Evolutionary conservation across 2,329 filamentous ascomycete species (phyloP).

Genomic region (Didymella pomorum): DNA sequence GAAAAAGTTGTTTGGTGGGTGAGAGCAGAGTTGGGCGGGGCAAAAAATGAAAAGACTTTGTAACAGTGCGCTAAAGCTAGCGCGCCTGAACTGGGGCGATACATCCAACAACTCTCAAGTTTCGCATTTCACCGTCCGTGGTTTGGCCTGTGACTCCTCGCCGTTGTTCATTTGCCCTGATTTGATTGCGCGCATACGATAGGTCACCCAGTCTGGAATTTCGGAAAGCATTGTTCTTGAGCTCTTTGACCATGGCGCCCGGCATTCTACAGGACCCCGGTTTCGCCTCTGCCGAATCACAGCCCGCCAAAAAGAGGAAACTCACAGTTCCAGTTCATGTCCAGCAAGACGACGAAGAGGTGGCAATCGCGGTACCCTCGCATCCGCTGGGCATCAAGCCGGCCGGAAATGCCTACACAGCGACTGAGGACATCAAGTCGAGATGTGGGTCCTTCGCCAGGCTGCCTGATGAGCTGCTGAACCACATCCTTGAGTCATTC

Average conservation of each 20-base stretch:
- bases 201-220: conserved; percentile 15
- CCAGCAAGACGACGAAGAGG: conserved; percentile 39
- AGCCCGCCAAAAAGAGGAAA: conserved; percentile 48
- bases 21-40: conserved; percentile 38
- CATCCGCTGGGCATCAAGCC: conserved; percentile 89
- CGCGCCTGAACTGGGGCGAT: conserved; percentile 15
- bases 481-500: conserved; percentile 77
- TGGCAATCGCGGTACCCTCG: conserved; percentile 69
- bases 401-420: conserved; percentile 80
- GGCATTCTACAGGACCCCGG: conserved; percentile 40
- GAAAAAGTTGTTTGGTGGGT: conserved; percentile 36
- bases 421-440: conserved; percentile 70
- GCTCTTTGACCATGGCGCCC: conserved; percentile 41
- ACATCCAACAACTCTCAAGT: conserved; percentile 8
- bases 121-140: conserved; percentile 14
- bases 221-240: conserved; percentile 15
- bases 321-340: conserved; percentile 32
- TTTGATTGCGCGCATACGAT: conserved; percentile 11
- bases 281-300: conserved; percentile 39
- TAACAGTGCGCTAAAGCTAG: conserved; percentile 21
- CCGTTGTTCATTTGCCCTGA: conserved; percentile 6
- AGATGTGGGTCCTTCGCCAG: conserved; percentile 70
- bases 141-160: conserved; percentile 14
- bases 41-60: conserved; percentile 22
- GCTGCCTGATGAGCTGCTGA: conserved; percentile 83